Base-by-base conservation (phyloP, 352 stramenopile species). In the Blastocystis sp. region DNA sequence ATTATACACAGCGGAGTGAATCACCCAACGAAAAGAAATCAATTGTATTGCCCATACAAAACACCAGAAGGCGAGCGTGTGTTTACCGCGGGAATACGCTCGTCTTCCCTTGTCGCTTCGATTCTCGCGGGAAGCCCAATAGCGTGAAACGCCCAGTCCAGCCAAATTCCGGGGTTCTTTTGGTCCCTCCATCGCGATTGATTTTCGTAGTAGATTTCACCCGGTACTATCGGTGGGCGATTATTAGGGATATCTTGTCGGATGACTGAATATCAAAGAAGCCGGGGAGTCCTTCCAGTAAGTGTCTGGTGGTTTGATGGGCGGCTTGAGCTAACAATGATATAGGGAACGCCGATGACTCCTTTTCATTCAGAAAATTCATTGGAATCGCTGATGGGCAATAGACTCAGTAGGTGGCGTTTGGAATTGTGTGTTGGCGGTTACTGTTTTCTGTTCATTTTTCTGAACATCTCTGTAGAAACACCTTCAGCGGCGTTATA, bases 261-360 rank as follows among this genome's bases (percentile, higher is more conserved):
- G 48, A 81, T 81, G 71, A 66, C 71, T 62, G 71, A 81, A 66
- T 53, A 53, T 65, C 21, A 56, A 38, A 53, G 23, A 67, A 53
- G 66, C 7, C 28, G n/a, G 45, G 17, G 52, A 48, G 28, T n/a
- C 14, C 14, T 62, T 61, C 56, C 41, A 41, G 45, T 40, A 81
- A 65, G 71, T n/a, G 34, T 10, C 34, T 56, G 21, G 10, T 64
- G 11, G 17, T 40, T 34, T 38, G 17, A 66, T 81, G 48, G 64
- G 41, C 14, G 43, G 23, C 14, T 38, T 23, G 43, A 65, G 11
- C 53, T 81, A 81, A 81, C 66, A 7, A 40, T 81, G 19, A 48
- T n/a, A 28, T 81, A 81, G 71, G 48, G 64, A 62, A 67, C 71
- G 23, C 71, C 71, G 66, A 81, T 28, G 23, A 81, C 71, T 65